Conservation (phyloP, 2,329 filamentous ascomycete genomes). For the Clonostachys sp. region DNA sequence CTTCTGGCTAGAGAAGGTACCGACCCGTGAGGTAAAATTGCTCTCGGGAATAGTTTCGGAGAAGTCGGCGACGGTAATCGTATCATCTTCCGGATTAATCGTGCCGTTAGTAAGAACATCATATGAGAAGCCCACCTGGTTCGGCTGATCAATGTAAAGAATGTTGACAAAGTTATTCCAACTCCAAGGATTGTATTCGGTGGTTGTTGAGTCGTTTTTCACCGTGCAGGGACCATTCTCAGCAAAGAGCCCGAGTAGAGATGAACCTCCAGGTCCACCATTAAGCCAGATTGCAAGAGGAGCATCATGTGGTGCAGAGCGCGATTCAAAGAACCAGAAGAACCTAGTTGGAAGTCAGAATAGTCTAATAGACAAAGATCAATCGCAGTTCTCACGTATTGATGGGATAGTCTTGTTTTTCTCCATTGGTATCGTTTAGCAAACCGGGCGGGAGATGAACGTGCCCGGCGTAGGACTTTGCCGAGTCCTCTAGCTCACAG, state of each 20-base stretch:
- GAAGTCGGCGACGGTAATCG: constrained; percentile 23
- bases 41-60: constrained; percentile 26
- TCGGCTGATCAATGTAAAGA: constrained; percentile 57
- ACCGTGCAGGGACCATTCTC: constrained; percentile 53
- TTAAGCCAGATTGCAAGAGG: constrained; percentile 60
- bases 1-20: constrained; percentile 22
- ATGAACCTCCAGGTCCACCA: constrained; percentile 58
- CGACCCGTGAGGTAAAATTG: constrained; percentile 29
- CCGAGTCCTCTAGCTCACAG: constrained; percentile 53
- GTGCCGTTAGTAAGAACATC: constrained; percentile 62
- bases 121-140: constrained; percentile 64
- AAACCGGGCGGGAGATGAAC: constrained; percentile 45
- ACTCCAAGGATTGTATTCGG: constrained; percentile 53
- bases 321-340: constrained; percentile 47
- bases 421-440: constrained; percentile 34
- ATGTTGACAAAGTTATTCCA: constrained; percentile 53
- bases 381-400: constrained; percentile 32
- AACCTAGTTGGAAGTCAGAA: constrained; percentile 16
- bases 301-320: constrained; percentile 28
- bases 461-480: constrained; percentile 62
- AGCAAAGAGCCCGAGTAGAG: constrained; percentile 59
- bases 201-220: constrained; percentile 42
- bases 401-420: constrained; percentile 32
- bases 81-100: constrained; percentile 18
- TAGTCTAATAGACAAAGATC: background rate